phyloP scores from a whole-genome alignment of 768 basidiomycete genomes.

The Collybiopsis confluens region DNA sequence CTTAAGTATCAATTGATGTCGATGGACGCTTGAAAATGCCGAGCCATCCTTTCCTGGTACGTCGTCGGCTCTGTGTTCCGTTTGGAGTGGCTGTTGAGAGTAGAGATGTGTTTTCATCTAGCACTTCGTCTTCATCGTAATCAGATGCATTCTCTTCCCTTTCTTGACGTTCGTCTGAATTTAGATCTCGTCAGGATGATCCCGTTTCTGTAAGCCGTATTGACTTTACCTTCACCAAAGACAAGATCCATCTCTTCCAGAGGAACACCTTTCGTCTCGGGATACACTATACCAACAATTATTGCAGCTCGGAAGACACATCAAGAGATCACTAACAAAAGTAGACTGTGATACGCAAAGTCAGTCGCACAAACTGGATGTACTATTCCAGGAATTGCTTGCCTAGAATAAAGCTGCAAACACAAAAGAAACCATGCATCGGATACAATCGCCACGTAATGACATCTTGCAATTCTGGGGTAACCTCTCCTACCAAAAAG shows the following conservation, averaged over 20 bases:
- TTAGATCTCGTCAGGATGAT: not conserved
- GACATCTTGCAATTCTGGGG: constrained; percentile 80
- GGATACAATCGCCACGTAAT: constrained; percentile 92
- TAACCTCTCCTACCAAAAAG: constrained; percentile 84
- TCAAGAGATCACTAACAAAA: constrained; percentile 50
- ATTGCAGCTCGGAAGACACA: not conserved
- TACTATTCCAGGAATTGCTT: constrained; percentile 19
- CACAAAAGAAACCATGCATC: constrained; percentile 93
- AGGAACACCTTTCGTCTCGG: constrained; percentile 82
- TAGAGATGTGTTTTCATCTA: constrained; percentile 27
- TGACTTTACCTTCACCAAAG: constrained; percentile 74
- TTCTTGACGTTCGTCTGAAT: constrained; percentile 44
- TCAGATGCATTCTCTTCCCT: constrained; percentile 65
- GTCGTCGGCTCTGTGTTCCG: constrained; percentile 20
- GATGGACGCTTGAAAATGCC: constrained; percentile 35
- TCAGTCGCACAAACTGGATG: no score
- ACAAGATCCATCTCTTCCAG: constrained; percentile 89
- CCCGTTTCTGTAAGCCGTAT: not conserved
- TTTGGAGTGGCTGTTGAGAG: constrained; percentile 26
- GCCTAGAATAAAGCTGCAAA: constrained; percentile 81
- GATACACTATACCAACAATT: constrained; percentile 53
- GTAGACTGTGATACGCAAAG: constrained; percentile 57
- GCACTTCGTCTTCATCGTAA: constrained; percentile 44
- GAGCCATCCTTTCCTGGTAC: constrained; percentile 40
- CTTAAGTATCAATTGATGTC: not conserved